Evolutionary conservation across 2,329 filamentous ascomycete species (phyloP).

Genomic region (Colletotrichum sp.): DNA sequence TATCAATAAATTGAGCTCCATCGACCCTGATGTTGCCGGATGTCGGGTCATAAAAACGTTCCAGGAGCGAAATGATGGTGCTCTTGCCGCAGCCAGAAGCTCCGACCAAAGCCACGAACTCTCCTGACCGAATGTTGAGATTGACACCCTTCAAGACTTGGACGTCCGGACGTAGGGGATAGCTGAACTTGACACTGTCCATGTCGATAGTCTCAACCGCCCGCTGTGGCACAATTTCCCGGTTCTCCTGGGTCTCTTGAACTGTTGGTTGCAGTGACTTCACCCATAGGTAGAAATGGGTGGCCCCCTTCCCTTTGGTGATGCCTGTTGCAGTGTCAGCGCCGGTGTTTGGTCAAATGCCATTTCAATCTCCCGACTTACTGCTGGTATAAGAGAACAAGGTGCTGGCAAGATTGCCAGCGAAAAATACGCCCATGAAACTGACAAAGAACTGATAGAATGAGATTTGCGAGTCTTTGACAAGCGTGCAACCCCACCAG

Average conservation of each 20-base stretch:
- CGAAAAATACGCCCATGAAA: slow-evolving; percentile 36
- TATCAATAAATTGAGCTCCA: slow-evolving; percentile 29
- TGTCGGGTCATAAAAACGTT: slow-evolving; percentile 42
- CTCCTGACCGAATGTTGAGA: slow-evolving; percentile 35
- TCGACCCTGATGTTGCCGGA: not conserved
- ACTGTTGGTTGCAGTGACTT: not conserved
- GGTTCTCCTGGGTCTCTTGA: not conserved
- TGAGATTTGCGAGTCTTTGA: not conserved
- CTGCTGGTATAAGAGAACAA: slow-evolving; percentile 4
- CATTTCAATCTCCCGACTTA: not conserved
- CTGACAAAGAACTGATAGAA: slow-evolving; percentile 27
- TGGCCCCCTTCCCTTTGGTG: not conserved
- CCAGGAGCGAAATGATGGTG: slow-evolving; percentile 59
- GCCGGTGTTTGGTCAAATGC: not conserved
- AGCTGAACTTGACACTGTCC: not conserved
- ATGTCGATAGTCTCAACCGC: not conserved
- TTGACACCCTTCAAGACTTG: not conserved
- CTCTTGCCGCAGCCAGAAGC: slow-evolving; percentile 64
- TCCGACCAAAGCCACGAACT: slow-evolving; percentile 59
- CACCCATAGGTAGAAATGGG: not conserved
- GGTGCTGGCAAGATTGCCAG: not conserved
- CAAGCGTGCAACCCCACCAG: slow-evolving; percentile 29
- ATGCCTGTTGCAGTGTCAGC: not conserved
- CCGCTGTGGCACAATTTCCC: not conserved
- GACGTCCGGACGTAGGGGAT: not conserved